phyloP scores from a whole-genome alignment of 1,139 yeast genomes.

The Blastobotrys arbuscula region DNA sequence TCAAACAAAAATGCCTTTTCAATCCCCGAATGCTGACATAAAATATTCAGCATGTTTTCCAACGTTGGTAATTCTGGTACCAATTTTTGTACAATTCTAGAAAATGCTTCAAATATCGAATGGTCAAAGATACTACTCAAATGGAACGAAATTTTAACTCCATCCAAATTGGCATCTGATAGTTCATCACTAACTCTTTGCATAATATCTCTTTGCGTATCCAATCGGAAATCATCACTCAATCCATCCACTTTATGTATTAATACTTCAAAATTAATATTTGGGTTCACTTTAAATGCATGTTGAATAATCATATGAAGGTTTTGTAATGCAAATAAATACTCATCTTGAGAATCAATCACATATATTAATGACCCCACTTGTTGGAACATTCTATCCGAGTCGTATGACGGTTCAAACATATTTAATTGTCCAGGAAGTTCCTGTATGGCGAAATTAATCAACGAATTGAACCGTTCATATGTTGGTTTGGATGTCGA shows the following conservation, averaged over 20 bases:
- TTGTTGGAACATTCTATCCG: constrained; percentile 67
- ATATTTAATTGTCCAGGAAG: constrained; percentile 90
- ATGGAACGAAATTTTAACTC: constrained; percentile 86
- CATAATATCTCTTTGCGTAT: constrained; percentile 94
- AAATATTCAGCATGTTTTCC: constrained; percentile 81
- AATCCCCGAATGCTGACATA: constrained; percentile 83
- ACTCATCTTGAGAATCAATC: constrained; percentile 88
- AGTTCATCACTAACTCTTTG: constrained; percentile 93
- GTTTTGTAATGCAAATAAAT: constrained; percentile 83
- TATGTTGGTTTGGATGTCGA: constrained; percentile 80
- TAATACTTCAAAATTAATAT: constrained; percentile 81
- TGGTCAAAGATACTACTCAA: constrained; percentile 92
- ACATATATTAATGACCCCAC: constrained; percentile 95
- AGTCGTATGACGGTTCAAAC: constrained; percentile 72
- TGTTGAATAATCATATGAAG: constrained; percentile 83
- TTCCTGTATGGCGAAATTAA: constrained; percentile 90
- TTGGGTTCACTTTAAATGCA: constrained; percentile 81
- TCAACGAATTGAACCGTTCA: constrained; percentile 51
- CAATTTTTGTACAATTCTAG: constrained; percentile 84
- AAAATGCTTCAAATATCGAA: constrained; percentile 91
- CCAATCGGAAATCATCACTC: constrained; percentile 87
- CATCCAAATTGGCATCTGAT: constrained; percentile 81
- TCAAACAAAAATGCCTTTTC: constrained; percentile 93
- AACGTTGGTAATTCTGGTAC: constrained; percentile 84
- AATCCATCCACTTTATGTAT: constrained; percentile 95